Percentiles rank a stretch among this genome's conserved stretches.
These are phyloP conservation scores for Neonectria magnoliae DNA, from an alignment of 2,329 filamentous ascomycete genomes.

Conservation along the genomic window DNA sequence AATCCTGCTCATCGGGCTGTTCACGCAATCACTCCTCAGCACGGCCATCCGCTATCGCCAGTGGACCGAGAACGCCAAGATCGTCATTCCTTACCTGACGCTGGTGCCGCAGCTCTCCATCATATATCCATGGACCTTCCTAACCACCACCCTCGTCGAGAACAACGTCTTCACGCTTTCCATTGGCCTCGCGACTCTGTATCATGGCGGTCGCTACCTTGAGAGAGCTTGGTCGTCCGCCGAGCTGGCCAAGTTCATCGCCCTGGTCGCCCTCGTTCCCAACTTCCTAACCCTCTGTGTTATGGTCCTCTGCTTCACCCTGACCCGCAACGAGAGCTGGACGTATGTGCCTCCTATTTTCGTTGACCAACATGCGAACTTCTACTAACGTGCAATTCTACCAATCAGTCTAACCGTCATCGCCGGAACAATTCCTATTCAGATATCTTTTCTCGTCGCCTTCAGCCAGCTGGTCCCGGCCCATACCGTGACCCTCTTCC, in stretches of 20 bases:
- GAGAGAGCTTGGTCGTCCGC: constrained; percentile 94
- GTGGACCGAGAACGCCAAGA: constrained; percentile 70
- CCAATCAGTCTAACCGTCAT: constrained; percentile 76
- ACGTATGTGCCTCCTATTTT: constrained; percentile 65
- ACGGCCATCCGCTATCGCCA: constrained; percentile 79
- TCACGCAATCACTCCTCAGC: constrained; percentile 84
- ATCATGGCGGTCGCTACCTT: constrained; percentile 92
- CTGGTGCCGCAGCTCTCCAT: constrained; percentile 86
- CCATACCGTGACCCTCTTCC: constrained; percentile 94
- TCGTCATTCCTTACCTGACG: constrained; percentile 86
- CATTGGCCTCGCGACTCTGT: constrained; percentile 81
- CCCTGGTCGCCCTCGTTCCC: constrained; percentile 80
- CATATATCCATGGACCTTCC: constrained; percentile 91
- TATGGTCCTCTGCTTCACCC: constrained; percentile 76
- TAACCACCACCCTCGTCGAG: constrained; percentile 89
- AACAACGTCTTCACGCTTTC: constrained; percentile 89
- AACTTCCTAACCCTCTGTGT: constrained; percentile 79
- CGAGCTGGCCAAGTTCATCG: constrained; percentile 91
- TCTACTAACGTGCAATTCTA: constrained; percentile 15
- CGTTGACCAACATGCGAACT: background rate
- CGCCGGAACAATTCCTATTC: constrained; percentile 87
- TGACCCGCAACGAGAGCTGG: constrained; percentile 74
- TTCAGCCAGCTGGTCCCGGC: constrained; percentile 98
- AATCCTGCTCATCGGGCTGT: constrained; percentile 77
- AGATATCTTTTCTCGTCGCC: constrained; percentile 93